Evolutionary conservation across 2,329 filamentous ascomycete species (phyloP).

Genomic region (Hymenotorrendiella dingleyae): DNA sequence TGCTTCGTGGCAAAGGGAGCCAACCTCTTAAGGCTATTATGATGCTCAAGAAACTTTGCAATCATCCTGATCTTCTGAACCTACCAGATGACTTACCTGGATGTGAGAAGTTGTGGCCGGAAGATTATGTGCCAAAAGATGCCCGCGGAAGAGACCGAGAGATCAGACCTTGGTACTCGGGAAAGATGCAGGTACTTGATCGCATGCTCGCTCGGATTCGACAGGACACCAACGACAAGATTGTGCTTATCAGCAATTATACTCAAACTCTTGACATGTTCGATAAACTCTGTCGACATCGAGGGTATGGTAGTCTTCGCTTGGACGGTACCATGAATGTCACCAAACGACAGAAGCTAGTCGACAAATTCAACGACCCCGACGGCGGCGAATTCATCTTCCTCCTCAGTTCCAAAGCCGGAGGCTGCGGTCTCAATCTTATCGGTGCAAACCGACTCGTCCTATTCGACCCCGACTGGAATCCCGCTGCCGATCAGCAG

Average conservation of each 20-base stretch:
- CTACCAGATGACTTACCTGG: slow-evolving; percentile 80
- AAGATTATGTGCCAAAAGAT: slow-evolving; percentile 85
- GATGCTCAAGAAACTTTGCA: slow-evolving; percentile 96
- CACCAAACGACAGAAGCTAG: slow-evolving; percentile 92
- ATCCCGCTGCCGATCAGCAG: slow-evolving; percentile 95
- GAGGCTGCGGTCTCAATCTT: slow-evolving; percentile 91
- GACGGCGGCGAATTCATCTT: slow-evolving; percentile 88
- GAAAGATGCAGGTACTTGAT: slow-evolving; percentile 97
- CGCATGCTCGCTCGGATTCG: slow-evolving; percentile 95
- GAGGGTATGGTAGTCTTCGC: slow-evolving; percentile 78
- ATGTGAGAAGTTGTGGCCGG: slow-evolving; percentile 73
- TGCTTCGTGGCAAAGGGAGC: slow-evolving; percentile 88
- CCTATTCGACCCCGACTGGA: slow-evolving; percentile 97
- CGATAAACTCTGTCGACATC: slow-evolving; percentile 78
- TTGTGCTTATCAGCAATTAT: slow-evolving; percentile 97
- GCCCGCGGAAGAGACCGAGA: slow-evolving; percentile 84
- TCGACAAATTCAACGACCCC: slow-evolving; percentile 96
- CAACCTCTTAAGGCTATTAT: slow-evolving; percentile 96
- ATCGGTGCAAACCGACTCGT: slow-evolving; percentile 93
- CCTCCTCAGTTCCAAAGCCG: slow-evolving; percentile 92
- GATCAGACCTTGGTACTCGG: slow-evolving; percentile 91
- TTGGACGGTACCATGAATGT: slow-evolving; percentile 98
- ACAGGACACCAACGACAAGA: slow-evolving; percentile 96
- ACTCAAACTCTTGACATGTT: slow-evolving; percentile 95
- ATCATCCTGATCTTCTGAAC: slow-evolving; percentile 89